Base-by-base conservation (phyloP, 2,329 filamentous ascomycete genomes). In the Blumeria graminis region DNA sequence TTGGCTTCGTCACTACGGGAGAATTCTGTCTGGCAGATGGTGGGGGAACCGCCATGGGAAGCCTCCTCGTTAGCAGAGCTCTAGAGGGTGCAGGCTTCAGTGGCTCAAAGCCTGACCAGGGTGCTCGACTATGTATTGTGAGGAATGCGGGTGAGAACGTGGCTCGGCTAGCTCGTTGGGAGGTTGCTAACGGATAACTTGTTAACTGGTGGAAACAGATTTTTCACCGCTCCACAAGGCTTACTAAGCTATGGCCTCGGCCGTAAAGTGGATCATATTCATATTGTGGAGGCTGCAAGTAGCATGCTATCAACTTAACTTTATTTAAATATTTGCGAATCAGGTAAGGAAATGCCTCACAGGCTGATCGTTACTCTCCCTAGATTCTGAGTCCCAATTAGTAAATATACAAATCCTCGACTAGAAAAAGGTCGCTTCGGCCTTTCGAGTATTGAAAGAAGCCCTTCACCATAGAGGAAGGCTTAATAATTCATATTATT, bases 1-100 rank as follows among this genome's bases (percentile, higher is more conserved):
- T 96, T 55, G 92, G 92, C 0, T 98, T 94, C 66, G 81, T 95
- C 28, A 95, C 88, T 1, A 84, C 83, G 0, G 92, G 90, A 0
- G 82, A 85, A 55, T 94, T 83, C 66, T 88, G 83, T 63, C 75
- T 96, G 1, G 77, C 78, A 1, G 78, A 84, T 60, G 92, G 90
- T 0, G 77, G 75, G 61, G 85, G 83, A 0, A 80, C 80, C 14
- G 90, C 81, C 0, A 74, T 96, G 58, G 92, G 84, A 0, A 82
- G 77, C 54, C 65, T 96, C 32, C 71, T 78, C 13, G 71, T 82
- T 0, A 71, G 72, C 5, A 82, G 74, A 66, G 74, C 84, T 1
- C 58, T 76, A 3, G 69, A 72, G 56, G 66, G 69, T 22, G 43
- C 38, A 41, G n/a, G n/a, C n/a, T 41, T 16, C 71, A 11, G 60